Percentiles rank a stretch among this genome's conserved stretches.
These are phyloP conservation scores for Xylaria flabelliformis DNA, from an alignment of 495 filamentous ascomycete species.

Conservation along the genomic window DNA sequence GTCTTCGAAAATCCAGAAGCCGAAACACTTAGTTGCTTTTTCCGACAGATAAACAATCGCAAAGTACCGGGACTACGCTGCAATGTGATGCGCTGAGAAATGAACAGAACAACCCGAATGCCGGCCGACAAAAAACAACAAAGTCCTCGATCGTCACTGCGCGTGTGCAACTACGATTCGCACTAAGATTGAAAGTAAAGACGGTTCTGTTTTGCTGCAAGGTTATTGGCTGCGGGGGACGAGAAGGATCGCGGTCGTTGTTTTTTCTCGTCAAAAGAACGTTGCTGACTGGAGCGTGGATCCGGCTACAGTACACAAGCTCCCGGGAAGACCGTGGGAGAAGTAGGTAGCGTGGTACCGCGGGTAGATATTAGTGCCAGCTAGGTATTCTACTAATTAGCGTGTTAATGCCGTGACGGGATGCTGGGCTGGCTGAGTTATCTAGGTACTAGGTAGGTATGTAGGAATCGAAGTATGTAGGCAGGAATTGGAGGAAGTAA, in stretches of 20 bases:
- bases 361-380: conserved; percentile 12
- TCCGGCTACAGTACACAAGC: not conserved
- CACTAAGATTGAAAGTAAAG: conserved; percentile 3
- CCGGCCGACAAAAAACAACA: conserved; percentile 1
- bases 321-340: not conserved
- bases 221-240: conserved; percentile 6
- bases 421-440: not conserved
- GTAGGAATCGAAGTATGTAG: not conserved
- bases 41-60: not conserved
- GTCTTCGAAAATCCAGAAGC: not conserved
- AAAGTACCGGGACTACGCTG: not conserved
- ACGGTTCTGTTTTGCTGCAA: not conserved
- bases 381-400: conserved; percentile 15
- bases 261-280: conserved; percentile 3
- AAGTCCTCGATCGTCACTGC: not conserved
- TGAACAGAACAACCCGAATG: not conserved
- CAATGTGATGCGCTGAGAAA: not conserved
- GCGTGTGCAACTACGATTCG: conserved; percentile 1
- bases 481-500: not conserved
- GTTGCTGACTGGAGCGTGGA: conserved; percentile 12
- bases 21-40: conserved; percentile 3
- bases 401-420: conserved; percentile 11
- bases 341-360: not conserved
- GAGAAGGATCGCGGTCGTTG: conserved; percentile 9
- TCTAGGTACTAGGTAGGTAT: too few species aligned